These are phyloP conservation scores for Alternaria sp. DNA, from an alignment of 2,329 filamentous ascomycete genomes.

Conservation along the genomic window DNA sequence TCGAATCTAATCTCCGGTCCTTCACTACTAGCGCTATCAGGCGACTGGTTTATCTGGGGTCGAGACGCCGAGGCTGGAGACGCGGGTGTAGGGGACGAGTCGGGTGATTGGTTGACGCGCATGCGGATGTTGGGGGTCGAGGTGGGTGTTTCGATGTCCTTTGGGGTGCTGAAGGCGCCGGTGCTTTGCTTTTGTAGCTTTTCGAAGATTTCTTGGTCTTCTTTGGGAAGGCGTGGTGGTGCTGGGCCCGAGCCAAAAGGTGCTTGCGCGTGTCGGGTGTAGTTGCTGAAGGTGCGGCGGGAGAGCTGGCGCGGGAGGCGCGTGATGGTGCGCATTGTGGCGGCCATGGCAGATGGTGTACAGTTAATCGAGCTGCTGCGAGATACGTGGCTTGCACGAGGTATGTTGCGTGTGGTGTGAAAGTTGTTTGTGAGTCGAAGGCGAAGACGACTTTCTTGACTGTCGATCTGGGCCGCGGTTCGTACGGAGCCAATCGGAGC, in stretches of 20 bases:
- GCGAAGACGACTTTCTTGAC: constrained; percentile 6
- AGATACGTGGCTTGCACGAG: neutral
- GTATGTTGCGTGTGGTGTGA: neutral
- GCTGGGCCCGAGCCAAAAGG: constrained; percentile 61
- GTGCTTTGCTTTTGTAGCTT: constrained; percentile 79
- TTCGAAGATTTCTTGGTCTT: constrained; percentile 91
- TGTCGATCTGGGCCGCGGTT: constrained; percentile 12
- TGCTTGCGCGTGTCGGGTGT: constrained; percentile 14
- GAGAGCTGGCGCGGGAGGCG: constrained; percentile 38
- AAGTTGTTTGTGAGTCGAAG: constrained; percentile 5
- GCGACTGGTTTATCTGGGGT: constrained; percentile 20
- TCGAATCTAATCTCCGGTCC: constrained; percentile 20
- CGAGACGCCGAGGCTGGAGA: neutral
- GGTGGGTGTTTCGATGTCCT: constrained; percentile 37
- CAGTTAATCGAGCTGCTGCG: neutral
- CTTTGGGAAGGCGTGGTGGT: constrained; percentile 84
- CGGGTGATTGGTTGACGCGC: constrained; percentile 45
- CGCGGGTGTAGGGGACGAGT: constrained; percentile 9
- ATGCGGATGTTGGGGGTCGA: constrained; percentile 26
- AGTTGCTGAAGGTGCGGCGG: constrained; percentile 25
- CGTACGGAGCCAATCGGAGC: constrained; percentile 28
- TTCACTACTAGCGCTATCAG: constrained; percentile 7
- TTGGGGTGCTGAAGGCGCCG: constrained; percentile 74
- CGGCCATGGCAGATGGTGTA: neutral
- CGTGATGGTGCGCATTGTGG: constrained; percentile 24